Evolutionary conservation across 441 rosid species (phyloP).

Genomic region (Omphalea diandra): DNA sequence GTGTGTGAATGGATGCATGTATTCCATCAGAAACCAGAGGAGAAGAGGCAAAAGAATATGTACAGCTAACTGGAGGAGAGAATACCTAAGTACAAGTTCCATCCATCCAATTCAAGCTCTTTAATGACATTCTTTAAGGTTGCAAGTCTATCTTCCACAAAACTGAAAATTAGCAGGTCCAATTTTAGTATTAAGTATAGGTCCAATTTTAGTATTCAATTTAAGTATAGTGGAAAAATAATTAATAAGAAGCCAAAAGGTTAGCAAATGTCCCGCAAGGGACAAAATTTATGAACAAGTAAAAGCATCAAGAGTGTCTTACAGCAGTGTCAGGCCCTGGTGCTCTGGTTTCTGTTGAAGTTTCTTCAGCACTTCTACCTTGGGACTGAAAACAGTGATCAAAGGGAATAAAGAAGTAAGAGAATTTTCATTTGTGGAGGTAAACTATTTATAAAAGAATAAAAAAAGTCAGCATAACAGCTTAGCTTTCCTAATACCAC

Average conservation of each 20-base stretch:
- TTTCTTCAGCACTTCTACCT: slow-evolving; percentile 82
- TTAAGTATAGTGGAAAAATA: slow-evolving; percentile 7
- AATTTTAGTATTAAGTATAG: too few relatives aligned
- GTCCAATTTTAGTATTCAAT: slow-evolving; percentile 17
- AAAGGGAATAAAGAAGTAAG: neutral
- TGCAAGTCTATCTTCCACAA: slow-evolving; percentile 91
- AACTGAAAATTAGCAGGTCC: slow-evolving; percentile 41
- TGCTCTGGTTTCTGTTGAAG: slow-evolving; percentile 80
- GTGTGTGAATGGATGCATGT: neutral
- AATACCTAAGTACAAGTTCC: slow-evolving; percentile 82
- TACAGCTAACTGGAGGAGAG: neutral
- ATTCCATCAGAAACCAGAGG: neutral
- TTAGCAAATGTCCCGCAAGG: neutral
- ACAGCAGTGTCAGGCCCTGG: slow-evolving; percentile 73
- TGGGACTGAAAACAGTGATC: slow-evolving; percentile 51
- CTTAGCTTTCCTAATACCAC: neutral
- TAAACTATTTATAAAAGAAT: neutral
- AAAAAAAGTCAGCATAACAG: neutral
- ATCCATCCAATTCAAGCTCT: slow-evolving; percentile 77
- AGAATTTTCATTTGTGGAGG: slow-evolving; percentile 6
- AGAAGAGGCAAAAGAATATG: neutral
- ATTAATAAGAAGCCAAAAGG: neutral
- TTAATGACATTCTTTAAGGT: slow-evolving; percentile 87
- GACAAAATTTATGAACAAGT: too few relatives aligned
- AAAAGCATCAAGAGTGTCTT: slow-evolving; percentile 26